phyloP scores from a whole-genome alignment of 306 rosid genomes.

The Dryas drummondii region DNA sequence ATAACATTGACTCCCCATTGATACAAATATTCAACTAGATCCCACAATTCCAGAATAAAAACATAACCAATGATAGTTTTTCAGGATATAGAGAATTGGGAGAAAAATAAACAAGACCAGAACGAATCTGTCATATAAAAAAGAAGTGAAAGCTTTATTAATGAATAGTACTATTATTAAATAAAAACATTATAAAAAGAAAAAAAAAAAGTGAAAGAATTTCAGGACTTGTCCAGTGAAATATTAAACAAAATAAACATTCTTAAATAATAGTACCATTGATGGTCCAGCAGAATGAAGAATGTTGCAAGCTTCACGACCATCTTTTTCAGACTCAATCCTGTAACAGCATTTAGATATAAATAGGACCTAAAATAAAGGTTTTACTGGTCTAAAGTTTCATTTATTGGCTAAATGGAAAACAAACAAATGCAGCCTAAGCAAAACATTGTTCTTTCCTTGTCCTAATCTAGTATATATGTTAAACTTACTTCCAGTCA shows the following conservation, averaged over 20 bases:
- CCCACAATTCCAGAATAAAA: background rate
- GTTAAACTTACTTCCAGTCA: background rate
- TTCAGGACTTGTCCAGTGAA: slow-evolving; percentile 9
- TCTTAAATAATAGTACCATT: slow-evolving; percentile 44
- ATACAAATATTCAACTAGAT: background rate
- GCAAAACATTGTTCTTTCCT: background rate
- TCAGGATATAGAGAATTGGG: background rate
- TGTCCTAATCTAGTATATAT: background rate
- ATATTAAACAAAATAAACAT: background rate
- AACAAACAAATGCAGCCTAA: background rate
- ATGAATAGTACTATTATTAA: too few species aligned
- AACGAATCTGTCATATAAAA: background rate
- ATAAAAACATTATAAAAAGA: too few species aligned
- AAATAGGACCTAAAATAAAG: background rate
- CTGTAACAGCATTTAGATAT: slow-evolving; percentile 36
- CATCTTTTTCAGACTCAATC: slow-evolving; percentile 74
- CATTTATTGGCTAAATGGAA: background rate
- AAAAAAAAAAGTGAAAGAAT: background rate
- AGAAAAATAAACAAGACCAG: background rate
- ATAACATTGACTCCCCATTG: background rate
- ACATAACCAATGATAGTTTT: background rate
- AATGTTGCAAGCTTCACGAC: slow-evolving; percentile 71
- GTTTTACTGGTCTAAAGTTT: background rate
- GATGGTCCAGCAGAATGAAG: slow-evolving; percentile 84
- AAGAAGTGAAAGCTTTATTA: background rate